phyloP scores from a whole-genome alignment of 2,329 filamentous ascomycete genomes.

The Gaeumannomyces tritici region DNA sequence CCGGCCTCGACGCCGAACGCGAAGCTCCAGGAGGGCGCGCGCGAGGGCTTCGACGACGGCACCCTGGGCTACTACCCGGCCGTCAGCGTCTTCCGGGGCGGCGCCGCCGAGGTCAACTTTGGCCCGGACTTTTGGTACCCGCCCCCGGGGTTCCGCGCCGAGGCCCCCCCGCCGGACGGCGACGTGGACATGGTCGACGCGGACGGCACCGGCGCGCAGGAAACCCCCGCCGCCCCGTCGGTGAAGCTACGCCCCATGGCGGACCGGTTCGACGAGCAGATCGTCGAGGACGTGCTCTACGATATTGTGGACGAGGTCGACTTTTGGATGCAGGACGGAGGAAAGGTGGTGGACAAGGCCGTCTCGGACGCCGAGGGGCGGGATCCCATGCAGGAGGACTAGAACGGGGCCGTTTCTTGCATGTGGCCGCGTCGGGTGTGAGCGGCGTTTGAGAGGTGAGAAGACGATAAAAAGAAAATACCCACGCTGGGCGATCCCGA shows the following conservation, averaged over 20 bases:
- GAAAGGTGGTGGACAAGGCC: conserved; percentile 35
- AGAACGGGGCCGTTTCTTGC: background rate
- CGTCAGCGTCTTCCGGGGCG: conserved; percentile 84
- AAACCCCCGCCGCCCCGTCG: conserved; percentile 4
- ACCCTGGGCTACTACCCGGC: conserved; percentile 94
- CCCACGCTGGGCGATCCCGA: background rate
- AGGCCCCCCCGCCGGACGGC: conserved; percentile 17
- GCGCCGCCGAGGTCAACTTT: conserved; percentile 88
- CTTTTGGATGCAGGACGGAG: conserved; percentile 68
- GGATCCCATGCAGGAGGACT: conserved; percentile 12
- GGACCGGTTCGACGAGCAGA: conserved; percentile 83
- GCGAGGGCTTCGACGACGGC: conserved; percentile 86
- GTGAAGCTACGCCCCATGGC: conserved; percentile 49
- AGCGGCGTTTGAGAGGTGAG: no score
- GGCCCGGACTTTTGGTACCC: conserved; percentile 89
- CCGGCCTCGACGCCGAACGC: conserved; percentile 74
- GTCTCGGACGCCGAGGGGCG: conserved; percentile 31
- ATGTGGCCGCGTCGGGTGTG: no score
- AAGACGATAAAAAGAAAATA: no score
- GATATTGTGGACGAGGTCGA: conserved; percentile 93
- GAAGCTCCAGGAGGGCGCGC: conserved; percentile 60
- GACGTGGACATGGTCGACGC: conserved; percentile 39
- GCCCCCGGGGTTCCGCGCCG: conserved; percentile 45
- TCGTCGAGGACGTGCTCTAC: conserved; percentile 87
- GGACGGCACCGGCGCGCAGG: conserved; percentile 13